Percentiles rank a stretch among this genome's conserved stretches.
Evolutionary conservation across 441 rosid genomes (phyloP).

Genomic region (Brassica hybrid): DNA sequence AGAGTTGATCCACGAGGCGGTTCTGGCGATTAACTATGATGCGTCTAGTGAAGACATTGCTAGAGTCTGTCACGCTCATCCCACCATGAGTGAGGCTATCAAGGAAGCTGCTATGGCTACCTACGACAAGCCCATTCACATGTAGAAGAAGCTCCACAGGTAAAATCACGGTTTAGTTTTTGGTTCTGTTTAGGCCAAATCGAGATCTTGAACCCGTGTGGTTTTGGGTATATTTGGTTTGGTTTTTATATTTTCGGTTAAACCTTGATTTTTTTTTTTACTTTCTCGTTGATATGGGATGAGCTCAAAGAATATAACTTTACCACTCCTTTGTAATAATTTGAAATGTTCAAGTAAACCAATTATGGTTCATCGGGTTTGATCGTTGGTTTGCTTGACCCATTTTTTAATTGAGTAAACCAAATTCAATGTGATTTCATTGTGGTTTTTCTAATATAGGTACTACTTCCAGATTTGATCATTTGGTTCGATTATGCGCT

Average conservation of each 20-base stretch:
- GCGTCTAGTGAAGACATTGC: constrained; percentile 96
- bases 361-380: constrained; percentile 13
- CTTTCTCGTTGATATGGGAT: constrained; percentile 29
- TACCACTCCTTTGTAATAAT: constrained; percentile 38
- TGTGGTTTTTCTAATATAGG: not conserved
- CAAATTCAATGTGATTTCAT: not conserved
- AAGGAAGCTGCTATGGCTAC: constrained; percentile 99
- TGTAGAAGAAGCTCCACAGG: constrained; percentile 46
- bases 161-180: constrained; percentile 8
- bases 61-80: constrained; percentile 97
- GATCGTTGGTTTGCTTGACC: constrained; percentile 12
- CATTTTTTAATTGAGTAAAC: constrained; percentile 5
- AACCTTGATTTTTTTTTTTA: constrained; percentile 12
- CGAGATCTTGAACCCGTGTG: constrained; percentile 19
- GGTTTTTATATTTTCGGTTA: constrained; percentile 14
- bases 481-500: not conserved
- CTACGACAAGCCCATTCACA: constrained; percentile 95
- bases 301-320: constrained; percentile 29
- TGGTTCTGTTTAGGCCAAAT: constrained; percentile 14
- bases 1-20: constrained; percentile 97
- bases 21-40: constrained; percentile 78
- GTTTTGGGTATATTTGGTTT: constrained; percentile 14
- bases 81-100: constrained; percentile 98
- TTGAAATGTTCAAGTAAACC: constrained; percentile 19
- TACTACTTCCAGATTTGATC: not conserved